Evolutionary conservation across 1,284 basidiomycete species (phyloP), one percentile per base, ranked within the genome.

Genomic region (Pseudozyma sp.): DNA sequence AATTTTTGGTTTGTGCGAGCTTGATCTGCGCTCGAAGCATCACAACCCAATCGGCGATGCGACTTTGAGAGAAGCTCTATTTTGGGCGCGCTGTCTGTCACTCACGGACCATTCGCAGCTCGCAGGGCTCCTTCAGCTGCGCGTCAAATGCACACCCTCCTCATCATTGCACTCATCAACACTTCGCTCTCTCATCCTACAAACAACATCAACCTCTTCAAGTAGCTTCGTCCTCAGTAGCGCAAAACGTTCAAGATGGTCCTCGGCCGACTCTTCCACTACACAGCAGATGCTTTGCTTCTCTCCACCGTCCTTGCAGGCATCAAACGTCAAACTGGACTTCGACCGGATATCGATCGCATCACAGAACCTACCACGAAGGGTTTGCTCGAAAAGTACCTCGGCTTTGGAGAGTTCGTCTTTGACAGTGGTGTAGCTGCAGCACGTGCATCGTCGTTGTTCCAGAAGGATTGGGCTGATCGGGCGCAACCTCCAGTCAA

Each of bases 301-400:
- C 76, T 98, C 57, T 95, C 94, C 16, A 93, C 95, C 11, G 89
- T 98, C 11, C 86, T 96, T 21, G 95, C 95, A 39, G 96, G 96
- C 39, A 91, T 99, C 77, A 92, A 92, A 86, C 91, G 93, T 74
- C 92, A 94, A 35, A 72, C 81, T 8, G 83, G 83, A 31, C 64
- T 77, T 13, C 58, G 71, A 14, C 76, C 70, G 9, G 75, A 83
- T 45, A 61, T 76, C 21, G 63, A 74, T 34, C 77, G 77, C 43
- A 77, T 81, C 58, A 55, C 68, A 12, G 79, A 97, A 77, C 89
- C 91, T 2, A 94, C 92, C 4, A 76, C 91, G 25, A 91, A 92
- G 63, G 89, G 89, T 12, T 85, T 93, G 19, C 90, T 93, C 8
- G 92, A 96, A 77, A 90, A 89, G 66, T 96, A 94, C 83, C 88